Evolutionary conservation across 2,329 filamentous ascomycete genomes (phyloP), one percentile per base, ranked within the genome.

Genomic region (Talaromyces funiculosus): DNA sequence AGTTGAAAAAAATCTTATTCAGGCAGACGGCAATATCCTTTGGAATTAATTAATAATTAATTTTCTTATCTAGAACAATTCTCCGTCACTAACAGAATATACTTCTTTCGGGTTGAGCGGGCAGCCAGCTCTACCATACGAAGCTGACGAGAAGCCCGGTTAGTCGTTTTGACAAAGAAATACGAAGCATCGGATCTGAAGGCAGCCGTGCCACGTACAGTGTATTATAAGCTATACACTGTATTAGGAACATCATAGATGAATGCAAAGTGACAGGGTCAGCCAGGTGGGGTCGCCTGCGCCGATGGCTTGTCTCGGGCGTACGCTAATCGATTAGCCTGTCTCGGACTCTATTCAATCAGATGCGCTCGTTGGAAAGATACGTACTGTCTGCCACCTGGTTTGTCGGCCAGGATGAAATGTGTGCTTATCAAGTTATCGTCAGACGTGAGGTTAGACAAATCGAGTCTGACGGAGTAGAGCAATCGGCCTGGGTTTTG

Each of bases 271-370:
- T 59, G 43, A 59, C 56, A 59, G 56, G 43, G 53, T 43, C 56
- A 53, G 40, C 56, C 43, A 24, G 29, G 56, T 53, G 56, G 56
- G 56, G 33, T 2, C n/a, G 12, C 24, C 16, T 10, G 22, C 24
- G 24, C 43, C 53, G 37, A 26, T 59, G 57, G 57, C 57, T 57
- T 59, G 57, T 59, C 57, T 59, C 57, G 57, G 57, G 45, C 57
- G 24, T 51, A 45, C 57, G 45, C 57, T 59, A 59, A 40, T 4
- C 18, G 22, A 18, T 12, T 35, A 33, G 54, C n/a, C 40, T 33
- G 54, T 57, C 54, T 45, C 54, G 54, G 12, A 37, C 26, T 20
- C 16, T 35, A 29, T 8, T 22, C 26, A 33, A 51, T 51, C 47
- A 51, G 29, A 33, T 10, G 18, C 47, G 45, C n/a, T n/a, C 3